Base-by-base conservation (phyloP, 208 protist genomes). In the Acanthamoeba healyi region DNA sequence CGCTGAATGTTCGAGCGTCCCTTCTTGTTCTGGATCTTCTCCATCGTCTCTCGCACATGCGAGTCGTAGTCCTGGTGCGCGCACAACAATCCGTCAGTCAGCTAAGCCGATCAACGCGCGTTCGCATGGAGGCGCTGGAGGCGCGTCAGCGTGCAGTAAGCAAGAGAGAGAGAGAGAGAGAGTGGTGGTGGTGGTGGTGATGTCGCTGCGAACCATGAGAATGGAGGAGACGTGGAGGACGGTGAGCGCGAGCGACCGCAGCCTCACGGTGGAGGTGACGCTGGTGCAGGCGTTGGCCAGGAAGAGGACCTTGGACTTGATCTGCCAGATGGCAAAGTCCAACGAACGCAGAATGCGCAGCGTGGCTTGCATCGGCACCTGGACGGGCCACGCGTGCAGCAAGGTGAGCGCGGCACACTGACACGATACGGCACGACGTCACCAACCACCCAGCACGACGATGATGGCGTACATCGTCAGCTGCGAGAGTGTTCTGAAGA, bases 241-340 rank as follows among this genome's bases (percentile, higher is more conserved):
- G 36, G 65, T 74, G 9, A 74, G 65, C 65, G 65, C 65, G 5
- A 74, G 29, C 36, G 65, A 74, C 14, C 65, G 65, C 5, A 74
- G 65, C 15, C 65, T 10, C 65, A 74, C 65, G 36, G 65, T 74
- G 65, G 65, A 74, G 36, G 65, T 74, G 24, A 74, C 65, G 36
- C 65, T 74, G n/a, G 65, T 74, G 65, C 65, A 74, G 32, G 65
- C 65, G 32, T 74, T 74, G n/a, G 65, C 65, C n/a, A 74, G 65
- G 65, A 74, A 74, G 24, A 74, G 65, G 17, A 74, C 36, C 65
- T 86, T 86, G 40, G 77, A 86, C 42, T 58, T 49, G 44, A 86
- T 61, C 49, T 86, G 77, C 77, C 77, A 86, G 2, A 86, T 86
- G 77, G 77, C 77, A 56, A 86, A 86, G 42, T 86, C 77, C 26